Evolutionary conservation across 805 yeast species (phyloP), one percentile per base, ranked within the genome.

Genomic region (Deakozyma indianensis): DNA sequence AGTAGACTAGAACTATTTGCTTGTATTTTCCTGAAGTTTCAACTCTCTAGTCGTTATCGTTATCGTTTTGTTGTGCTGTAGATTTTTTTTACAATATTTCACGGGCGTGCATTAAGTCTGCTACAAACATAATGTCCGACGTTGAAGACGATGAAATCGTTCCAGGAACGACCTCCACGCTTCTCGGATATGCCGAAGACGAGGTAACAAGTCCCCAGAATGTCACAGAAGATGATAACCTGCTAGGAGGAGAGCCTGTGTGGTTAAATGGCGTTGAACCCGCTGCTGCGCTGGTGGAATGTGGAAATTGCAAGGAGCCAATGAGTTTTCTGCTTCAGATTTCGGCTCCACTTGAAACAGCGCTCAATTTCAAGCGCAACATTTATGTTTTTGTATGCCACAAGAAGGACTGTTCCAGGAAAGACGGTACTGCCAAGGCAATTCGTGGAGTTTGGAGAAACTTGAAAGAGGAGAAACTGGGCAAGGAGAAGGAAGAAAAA

Each of bases 351-450:
- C 61, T 88, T 38, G 84, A 78, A 27, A 73, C 73, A 28, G 69
- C 79, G 9, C 28, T 27, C 42, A 67, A 77, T 38, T 86, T 88
- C 57, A 95, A 85, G 55, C 74, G 98, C 48, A 78, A 77, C 2
- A 62, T 92, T 16, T 92, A 90, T 56, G 70, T 92, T 0, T 83
- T 90, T 58, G 77, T 78, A 1, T 92, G 98, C 62, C 57, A 66
- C 16, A 72, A 74, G 41, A 65, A 75, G 21, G 53, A 62, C 0
- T 92, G 98, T 60, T 71, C 81, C 41, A 70, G 84, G 50, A 73
- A 75, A 52, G 68, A 72, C 2, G 95, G 95, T 3, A 68, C 83
- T 1, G 67, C 87, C 1, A 75, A 82, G 52, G 87, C 85, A 23
- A 67, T 92, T 44, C 70, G 96, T 58, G 95, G 90, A 78, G 53